A percentile compares a stretch with the other conserved stretches of the same genome.
Conservation (phyloP, 2,329 filamentous ascomycete genomes). For the Cladosporium sp. region DNA sequence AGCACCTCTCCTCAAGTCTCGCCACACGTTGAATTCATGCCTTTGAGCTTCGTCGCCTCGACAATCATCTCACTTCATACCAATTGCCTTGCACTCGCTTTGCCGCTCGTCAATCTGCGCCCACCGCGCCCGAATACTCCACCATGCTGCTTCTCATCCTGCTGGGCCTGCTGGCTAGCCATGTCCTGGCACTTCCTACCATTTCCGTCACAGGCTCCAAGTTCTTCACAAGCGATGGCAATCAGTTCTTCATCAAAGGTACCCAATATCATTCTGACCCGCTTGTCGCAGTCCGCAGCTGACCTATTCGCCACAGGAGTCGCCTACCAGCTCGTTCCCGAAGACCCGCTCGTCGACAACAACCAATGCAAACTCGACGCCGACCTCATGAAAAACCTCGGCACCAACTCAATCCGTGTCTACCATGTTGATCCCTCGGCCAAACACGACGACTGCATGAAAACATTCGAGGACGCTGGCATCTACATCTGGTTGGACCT, state of each 20-base stretch:
- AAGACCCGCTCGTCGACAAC: conserved; percentile 71
- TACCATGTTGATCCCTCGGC: conserved; percentile 72
- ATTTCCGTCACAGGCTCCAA: conserved; percentile 68
- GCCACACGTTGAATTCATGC: too few species aligned
- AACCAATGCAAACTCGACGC: conserved; percentile 74
- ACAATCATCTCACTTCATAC: too few species aligned
- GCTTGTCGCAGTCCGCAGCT: not conserved
- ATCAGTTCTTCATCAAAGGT: conserved; percentile 84
- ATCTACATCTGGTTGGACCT: conserved; percentile 84
- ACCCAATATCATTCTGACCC: conserved; percentile 13
- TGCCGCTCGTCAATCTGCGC: too few species aligned
- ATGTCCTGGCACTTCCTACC: conserved; percentile 45
- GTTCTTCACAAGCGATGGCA: conserved; percentile 76
- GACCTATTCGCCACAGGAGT: conserved; percentile 42
- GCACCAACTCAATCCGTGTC: conserved; percentile 78
- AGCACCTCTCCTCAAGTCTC: too few species aligned
- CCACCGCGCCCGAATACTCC: too few species aligned
- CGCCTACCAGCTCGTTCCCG: conserved; percentile 47
- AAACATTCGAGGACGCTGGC: conserved; percentile 68
- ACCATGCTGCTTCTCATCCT: conserved; percentile 3
- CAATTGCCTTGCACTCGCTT: too few species aligned
- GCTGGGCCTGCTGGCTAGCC: conserved; percentile 10
- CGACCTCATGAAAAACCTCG: conserved; percentile 70
- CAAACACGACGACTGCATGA: conserved; percentile 77
- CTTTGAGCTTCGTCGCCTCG: too few species aligned